Conservation (phyloP, 129 eudicot species). For the Dittrichia graveolens region DNA sequence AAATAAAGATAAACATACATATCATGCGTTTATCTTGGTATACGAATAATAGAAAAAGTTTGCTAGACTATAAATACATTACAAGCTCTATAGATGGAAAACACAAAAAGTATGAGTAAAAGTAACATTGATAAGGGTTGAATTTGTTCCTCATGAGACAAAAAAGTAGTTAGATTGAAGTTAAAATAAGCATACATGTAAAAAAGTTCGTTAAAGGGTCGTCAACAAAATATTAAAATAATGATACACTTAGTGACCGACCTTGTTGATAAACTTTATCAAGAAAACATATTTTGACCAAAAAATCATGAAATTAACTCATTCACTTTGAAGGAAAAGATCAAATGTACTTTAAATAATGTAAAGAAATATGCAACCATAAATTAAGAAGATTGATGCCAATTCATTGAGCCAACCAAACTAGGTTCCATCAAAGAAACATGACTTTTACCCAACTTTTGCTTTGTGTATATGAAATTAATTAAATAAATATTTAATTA, state of each 20-base stretch:
- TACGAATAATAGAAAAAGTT: too few relatives aligned
- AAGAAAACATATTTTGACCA: background rate
- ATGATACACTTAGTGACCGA: background rate
- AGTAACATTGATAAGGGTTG: too few relatives aligned
- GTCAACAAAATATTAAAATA: slow-evolving; percentile 3
- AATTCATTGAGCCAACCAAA: slow-evolving; percentile 47
- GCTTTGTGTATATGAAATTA: slow-evolving; percentile 24
- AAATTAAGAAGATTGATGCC: slow-evolving; percentile 30
- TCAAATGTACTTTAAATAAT: slow-evolving; percentile 32
- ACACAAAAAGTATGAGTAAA: too few relatives aligned
- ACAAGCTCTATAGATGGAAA: too few relatives aligned
- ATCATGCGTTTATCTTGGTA: too few relatives aligned
- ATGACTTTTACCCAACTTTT: slow-evolving; percentile 41
- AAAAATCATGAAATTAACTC: background rate
- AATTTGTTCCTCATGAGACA: background rate
- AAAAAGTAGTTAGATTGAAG: background rate
- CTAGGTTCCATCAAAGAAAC: slow-evolving; percentile 52
- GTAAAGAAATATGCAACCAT: slow-evolving; percentile 10
- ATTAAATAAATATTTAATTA: slow-evolving; percentile 26
- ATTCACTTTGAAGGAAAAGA: background rate
- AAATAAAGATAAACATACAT: too few relatives aligned
- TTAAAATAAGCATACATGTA: background rate
- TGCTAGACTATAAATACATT: too few relatives aligned
- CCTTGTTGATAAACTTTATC: background rate
- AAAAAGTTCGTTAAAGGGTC: background rate